Base-by-base conservation (phyloP, 306 rosid genomes). In the Castanopsis chinensis region DNA sequence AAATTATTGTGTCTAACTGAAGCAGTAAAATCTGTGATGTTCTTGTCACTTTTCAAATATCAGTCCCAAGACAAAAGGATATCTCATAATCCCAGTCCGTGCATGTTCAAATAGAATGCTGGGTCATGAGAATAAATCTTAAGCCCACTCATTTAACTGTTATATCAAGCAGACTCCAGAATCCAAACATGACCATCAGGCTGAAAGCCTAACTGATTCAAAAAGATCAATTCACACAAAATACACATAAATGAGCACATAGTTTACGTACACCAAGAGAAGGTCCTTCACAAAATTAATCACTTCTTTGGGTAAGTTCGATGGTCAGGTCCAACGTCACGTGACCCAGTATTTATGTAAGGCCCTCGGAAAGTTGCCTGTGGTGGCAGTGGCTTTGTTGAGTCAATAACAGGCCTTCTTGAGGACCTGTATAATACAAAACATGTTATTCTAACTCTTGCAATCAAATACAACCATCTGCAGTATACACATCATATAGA, bases 291-390 rank as follows among this genome's bases (percentile, higher is more conserved):
- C 8, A 41, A 1, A 3, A 7, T 33, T n/a, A 43, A 20, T 93
- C 85, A 93, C 79, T 96, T 96, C 92, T 93, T 89, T 0, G 83
- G 33, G 76, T 87, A 88, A 33, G 87, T 80, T 53, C 64, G 88
- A 72, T 79, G 84, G 81, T 91, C 97, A 1, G 98, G 98, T 79
- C 99, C 97, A 60, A 96, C 69, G 1, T 93, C 99, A 6, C 92
- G 94, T 0, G 99, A 96, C 11, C 98, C 97, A 0, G 99, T 96
- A 88, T 96, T 93, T 18, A 95, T 89, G 58, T 93, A 95, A 60
- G 99, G 99, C 76, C 99, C 99, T 87, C 97, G 93, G 76, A 90
- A 93, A 20, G 98, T 95, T 52, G 99, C 97, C 83, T 96, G 99
- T 2, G 97, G 98, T 33, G 99, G 81, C 37, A 91, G 87, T 3